Conservation (phyloP, 164 flowering plant genomes). For the Warburgia ugandensis region DNA sequence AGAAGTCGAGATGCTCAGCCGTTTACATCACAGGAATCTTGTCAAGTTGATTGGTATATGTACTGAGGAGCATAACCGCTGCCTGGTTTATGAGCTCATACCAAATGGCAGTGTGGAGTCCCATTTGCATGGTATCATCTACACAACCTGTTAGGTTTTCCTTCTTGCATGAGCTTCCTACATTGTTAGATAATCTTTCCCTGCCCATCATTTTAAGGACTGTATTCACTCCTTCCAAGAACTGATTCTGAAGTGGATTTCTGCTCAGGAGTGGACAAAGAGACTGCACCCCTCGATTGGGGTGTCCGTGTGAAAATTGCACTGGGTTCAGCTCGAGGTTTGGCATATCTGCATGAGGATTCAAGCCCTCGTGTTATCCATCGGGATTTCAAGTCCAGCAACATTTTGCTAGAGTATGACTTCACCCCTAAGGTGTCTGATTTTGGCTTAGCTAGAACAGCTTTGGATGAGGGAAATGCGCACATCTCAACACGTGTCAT, state of each 20-base stretch:
- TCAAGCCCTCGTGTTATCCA: conserved; percentile 94
- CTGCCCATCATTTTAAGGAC: no score
- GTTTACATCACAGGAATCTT: conserved; percentile 89
- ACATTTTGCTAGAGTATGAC: conserved; percentile 83
- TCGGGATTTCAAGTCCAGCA: conserved; percentile 93
- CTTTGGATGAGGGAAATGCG: conserved; percentile 57
- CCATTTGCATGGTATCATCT: conserved; percentile 68
- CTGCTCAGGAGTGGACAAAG: conserved; percentile 58
- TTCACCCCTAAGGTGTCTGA: conserved; percentile 92
- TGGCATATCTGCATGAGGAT: conserved; percentile 95
- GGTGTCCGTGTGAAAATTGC: conserved; percentile 79
- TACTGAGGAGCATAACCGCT: conserved; percentile 58
- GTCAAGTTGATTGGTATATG: conserved; percentile 96
- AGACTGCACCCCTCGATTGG: conserved; percentile 79
- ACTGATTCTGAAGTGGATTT: conserved; percentile 5
- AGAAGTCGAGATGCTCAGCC: conserved; percentile 96
- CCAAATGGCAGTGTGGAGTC: conserved; percentile 96
- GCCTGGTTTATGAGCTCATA: conserved; percentile 85
- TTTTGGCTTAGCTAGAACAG: conserved; percentile 84
- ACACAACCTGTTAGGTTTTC: no score
- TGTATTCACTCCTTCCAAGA: no score
- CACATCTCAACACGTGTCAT: conserved; percentile 87
- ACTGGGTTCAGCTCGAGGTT: conserved; percentile 92
- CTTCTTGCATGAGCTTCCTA: no score
- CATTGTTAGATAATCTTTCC: no score